Base-by-base conservation (phyloP, 179 eudicot genomes). In the Beta macrorhiza region DNA sequence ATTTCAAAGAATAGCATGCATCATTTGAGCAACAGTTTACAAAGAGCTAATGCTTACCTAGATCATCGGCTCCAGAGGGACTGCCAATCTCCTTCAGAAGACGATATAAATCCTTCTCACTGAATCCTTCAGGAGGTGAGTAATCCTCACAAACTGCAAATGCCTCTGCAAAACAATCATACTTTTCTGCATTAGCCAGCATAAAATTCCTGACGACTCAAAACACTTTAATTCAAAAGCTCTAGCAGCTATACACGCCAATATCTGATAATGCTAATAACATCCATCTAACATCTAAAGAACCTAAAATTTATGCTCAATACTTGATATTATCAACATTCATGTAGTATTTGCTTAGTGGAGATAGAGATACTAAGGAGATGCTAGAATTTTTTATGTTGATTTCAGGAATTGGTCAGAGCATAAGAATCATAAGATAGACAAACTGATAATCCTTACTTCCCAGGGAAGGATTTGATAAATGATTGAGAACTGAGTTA, bases 111-210 rank as follows among this genome's bases (percentile, higher is more conserved):
- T 95, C 97, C 86, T 89, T 95, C 85, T 93, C 98, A 82, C 82
- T 89, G 82, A 95, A 95, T 76, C 98, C 99, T 87, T 90, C 94
- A 14, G 99, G 99, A 62, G 99, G 98, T 44, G 91, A 90, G 87
- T 95, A 95, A 81, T 92, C 97, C 86, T 95, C 99, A 69, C 99
- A 95, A 76, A 95, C 95, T 63, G 90, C 98, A 91, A 95, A 95
- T 72, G 99, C 98, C 93, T 95, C 99, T 95, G 92, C 68, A 84
- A 79, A 78, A 74, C 9, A 84, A 84, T 61, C 20, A 76, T 29
- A 37, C 42, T 37, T 37, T 37, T 37, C 0, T 62, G 44, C n/a
- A 62, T 22, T 20, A 62, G 15, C 57, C 71, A 76, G n/a, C 56
- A 59, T 47, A 42, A 3, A 58, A 12, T 44, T 42, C 22, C 47